Evolutionary conservation across 805 yeast genomes (phyloP), one percentile per base, ranked within the genome.

Genomic region (Ogataea pini): DNA sequence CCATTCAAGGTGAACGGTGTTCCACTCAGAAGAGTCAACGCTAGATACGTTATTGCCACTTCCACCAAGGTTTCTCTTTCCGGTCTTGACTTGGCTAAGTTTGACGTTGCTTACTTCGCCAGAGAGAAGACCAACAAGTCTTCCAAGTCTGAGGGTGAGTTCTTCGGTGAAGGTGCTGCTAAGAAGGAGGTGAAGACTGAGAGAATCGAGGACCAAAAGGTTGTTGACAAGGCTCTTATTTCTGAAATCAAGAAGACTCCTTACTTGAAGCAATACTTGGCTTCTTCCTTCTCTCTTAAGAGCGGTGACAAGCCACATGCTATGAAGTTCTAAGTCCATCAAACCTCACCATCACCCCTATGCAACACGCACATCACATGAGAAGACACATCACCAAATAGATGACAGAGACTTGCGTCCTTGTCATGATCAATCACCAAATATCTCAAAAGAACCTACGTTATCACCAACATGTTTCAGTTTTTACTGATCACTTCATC

Each of bases 1-100:
- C 99, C 99, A 69, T 94, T 94, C 96, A 92, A 94, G 85, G 87
- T 92, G 69, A 92, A 92, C 82, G 99, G 99, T 82, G 99, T 92
- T 63, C 99, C 99, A 75, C 82, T 92, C 75, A 90, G 98, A 87
- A 89, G 97, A 84, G 99, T 92, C 67, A 94, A 92, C 78, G 86
- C 98, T 67, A 89, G 96, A 78, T 94, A 92, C 78, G 99, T 94
- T 67, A 92, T 92, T 78, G 98, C 97, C 70, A 92, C 99, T 70
- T 90, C 97, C 61, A 94, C 99, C 78, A 77, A 78, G 73, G 85
- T 94, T 67, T 75, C 82, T 58, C 83, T 91, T 62, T 80, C 80
- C 47, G 76, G 84, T 57, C 89, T 90, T 64, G 87, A 88, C 71
- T 89, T 88, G 64, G 78, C 89, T 69, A 94, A 94, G 78, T 92